A percentile compares a stretch with the other conserved stretches of the same genome.
These are phyloP conservation scores for Tylopilus sp. DNA, from an alignment of 768 basidiomycete genomes.

Conservation along the genomic window DNA sequence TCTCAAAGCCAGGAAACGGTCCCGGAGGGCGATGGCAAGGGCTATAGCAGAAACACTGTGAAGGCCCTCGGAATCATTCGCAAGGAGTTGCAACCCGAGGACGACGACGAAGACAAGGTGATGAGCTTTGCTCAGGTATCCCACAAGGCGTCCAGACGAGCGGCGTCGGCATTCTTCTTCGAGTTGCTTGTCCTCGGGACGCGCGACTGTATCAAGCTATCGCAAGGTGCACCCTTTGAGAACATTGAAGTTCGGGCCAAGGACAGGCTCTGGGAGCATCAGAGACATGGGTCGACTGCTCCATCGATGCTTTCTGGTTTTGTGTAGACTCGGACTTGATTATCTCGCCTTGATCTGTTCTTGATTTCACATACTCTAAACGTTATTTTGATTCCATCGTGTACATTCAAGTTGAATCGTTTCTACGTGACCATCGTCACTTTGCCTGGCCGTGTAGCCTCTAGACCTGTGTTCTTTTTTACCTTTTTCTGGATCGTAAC, in stretches of 20 bases:
- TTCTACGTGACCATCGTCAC: background rate
- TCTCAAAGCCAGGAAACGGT: slow-evolving; percentile 46
- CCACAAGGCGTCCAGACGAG: slow-evolving; percentile 84
- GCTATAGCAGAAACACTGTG: slow-evolving; percentile 86
- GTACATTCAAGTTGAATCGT: background rate
- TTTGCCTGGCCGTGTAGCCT: slow-evolving; percentile 4
- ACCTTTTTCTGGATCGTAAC: slow-evolving; percentile 3
- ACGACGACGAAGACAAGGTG: slow-evolving; percentile 51
- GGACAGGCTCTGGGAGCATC: slow-evolving; percentile 80
- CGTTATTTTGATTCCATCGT: background rate
- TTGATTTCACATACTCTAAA: slow-evolving; percentile 4
- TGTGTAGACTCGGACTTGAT: slow-evolving; percentile 18
- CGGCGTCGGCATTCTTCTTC: slow-evolving; percentile 96
- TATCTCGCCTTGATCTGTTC: slow-evolving; percentile 13
- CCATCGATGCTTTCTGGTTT: slow-evolving; percentile 47
- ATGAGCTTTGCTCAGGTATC: slow-evolving; percentile 80
- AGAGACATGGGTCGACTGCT: slow-evolving; percentile 41
- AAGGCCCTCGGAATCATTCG: slow-evolving; percentile 78
- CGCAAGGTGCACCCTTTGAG: slow-evolving; percentile 71
- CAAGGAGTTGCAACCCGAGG: slow-evolving; percentile 59
- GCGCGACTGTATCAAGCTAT: slow-evolving; percentile 81
- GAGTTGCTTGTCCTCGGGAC: slow-evolving; percentile 94
- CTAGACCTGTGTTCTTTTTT: background rate
- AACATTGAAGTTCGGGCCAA: slow-evolving; percentile 85
- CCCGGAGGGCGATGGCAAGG: slow-evolving; percentile 55